Evolutionary conservation across 169 alveolate species (phyloP).

Genomic region (Plasmodium falciparum): DNA sequence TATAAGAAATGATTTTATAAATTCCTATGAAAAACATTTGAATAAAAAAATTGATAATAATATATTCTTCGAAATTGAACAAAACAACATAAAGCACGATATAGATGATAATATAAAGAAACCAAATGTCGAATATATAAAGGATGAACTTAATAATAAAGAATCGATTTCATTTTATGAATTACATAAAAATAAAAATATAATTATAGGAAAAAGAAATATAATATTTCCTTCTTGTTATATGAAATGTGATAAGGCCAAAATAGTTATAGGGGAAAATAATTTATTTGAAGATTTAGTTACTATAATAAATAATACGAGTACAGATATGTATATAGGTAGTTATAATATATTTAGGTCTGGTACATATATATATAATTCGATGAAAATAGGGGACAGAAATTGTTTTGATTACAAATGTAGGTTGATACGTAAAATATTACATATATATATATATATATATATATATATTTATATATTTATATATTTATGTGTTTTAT

Average conservation of each 20-base stretch:
- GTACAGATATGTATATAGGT: slow-evolving; percentile 53
- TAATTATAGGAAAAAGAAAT: slow-evolving; percentile 50
- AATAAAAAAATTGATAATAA: no score
- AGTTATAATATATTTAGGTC: slow-evolving; percentile 65
- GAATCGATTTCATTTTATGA: slow-evolving; percentile 7
- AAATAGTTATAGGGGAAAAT: slow-evolving; percentile 43
- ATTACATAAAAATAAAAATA: slow-evolving; percentile 7
- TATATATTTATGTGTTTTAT: not conserved
- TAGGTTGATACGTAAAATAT: not conserved
- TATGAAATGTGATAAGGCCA: slow-evolving; percentile 5
- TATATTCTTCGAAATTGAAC: no score
- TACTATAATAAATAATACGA: slow-evolving; percentile 41
- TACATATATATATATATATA: not conserved
- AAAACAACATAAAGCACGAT: no score
- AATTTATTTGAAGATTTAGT: slow-evolving; percentile 65
- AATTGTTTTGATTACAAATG: slow-evolving; percentile 65
- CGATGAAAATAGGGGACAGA: slow-evolving; percentile 29
- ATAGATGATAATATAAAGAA: not conserved
- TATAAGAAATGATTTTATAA: no score
- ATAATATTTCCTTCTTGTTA: slow-evolving; percentile 49
- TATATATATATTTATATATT: not conserved
- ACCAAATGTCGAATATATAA: not conserved
- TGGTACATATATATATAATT: slow-evolving; percentile 37
- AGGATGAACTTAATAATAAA: not conserved
- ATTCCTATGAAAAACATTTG: no score